Base-by-base conservation (phyloP, 176 grass and related monocot genomes). In the Carex pumila region DNA sequence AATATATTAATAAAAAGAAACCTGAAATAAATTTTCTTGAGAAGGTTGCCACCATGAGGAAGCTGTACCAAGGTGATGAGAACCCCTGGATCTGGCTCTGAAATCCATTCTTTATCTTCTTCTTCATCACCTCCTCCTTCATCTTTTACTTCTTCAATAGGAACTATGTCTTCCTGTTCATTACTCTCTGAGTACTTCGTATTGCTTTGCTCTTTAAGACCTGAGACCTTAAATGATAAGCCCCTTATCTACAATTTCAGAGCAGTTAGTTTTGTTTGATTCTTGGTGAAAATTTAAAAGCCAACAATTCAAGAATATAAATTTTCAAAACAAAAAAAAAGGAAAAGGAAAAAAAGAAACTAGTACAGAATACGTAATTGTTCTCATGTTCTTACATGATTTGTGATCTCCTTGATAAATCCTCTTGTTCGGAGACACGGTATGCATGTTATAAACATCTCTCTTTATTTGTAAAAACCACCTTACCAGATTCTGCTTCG, bases 81-180 rank as follows among this genome's bases (percentile, higher is more conserved):
- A 87, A 94, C 89, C 2, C 89, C 92, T 70, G 92, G 87, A 71
- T 94, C 92, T 62, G 92, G 89, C 82, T 94, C 92, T 52, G 89
- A 87, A 61, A 85, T 86, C 92, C 92, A 94, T 82, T 94, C 92
- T 22, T 67, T 22, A 52, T 91, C 87, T 36, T 87, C 59, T 55
- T 63, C 84, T 21, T 43, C 91, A 12, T 54, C 91, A 12, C 43
- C 7, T 74, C 21, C 69, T 62, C 12, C 69, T 62, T 6, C 60
- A 12, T 41, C 77, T 61, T 25, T 25, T 25, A 25, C 25, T 25
- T 25, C 25, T 25, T 25, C 25, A 25, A 25, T 25, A 25, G 25
- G 25, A 25, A 25, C 25, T 25, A 25, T 25, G 25, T 25, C 25
- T 25, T 25, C 25, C 25, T 25, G 25, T 0, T 25, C 25, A 25